Evolutionary conservation across 2,329 filamentous ascomycete genomes (phyloP).

Genomic region (Monosporascus cannonballus): DNA sequence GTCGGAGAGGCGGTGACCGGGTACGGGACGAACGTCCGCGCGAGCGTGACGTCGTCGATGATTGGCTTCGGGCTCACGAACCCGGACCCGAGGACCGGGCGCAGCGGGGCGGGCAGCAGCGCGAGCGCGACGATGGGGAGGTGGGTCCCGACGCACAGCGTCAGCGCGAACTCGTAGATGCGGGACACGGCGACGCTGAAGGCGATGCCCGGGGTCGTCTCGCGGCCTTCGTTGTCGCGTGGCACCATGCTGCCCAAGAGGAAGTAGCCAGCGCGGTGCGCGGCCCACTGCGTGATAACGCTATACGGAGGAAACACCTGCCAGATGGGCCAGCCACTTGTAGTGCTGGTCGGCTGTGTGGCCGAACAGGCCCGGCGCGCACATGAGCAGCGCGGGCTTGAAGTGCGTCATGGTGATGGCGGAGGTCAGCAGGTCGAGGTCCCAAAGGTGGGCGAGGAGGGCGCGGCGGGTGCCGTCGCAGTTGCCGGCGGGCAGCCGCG

Average conservation of each 20-base stretch:
- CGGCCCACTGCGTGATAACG: constrained; percentile 13
- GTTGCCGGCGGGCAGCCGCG: constrained; percentile 13
- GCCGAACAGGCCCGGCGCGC: constrained; percentile 15
- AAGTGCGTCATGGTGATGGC: constrained; percentile 20
- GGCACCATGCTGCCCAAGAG: constrained; percentile 17
- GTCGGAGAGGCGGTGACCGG: constrained; percentile 9
- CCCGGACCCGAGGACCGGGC: constrained; percentile 12
- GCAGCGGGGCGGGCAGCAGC: constrained; percentile 13
- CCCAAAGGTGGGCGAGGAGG: constrained; percentile 24
- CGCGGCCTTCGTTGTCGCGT: constrained; percentile 14
- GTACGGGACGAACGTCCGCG: constrained; percentile 18
- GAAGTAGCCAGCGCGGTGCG: constrained; percentile 17
- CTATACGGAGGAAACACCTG: constrained; percentile 20
- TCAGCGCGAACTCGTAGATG: constrained; percentile 24
- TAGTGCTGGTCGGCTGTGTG: constrained; percentile 22
- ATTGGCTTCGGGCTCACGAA: constrained; percentile 13
- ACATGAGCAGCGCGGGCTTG: constrained; percentile 22
- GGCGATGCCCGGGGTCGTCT: constrained; percentile 17
- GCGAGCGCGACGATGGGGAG: constrained; percentile 18
- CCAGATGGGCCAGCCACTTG: constrained; percentile 22
- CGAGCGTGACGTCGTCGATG: constrained; percentile 18
- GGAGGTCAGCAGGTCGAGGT: constrained; percentile 23
- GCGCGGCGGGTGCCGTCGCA: constrained; percentile 14
- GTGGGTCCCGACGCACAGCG: constrained; percentile 16
- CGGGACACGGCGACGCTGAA: constrained; percentile 18